These are phyloP conservation scores for Calonectria pteridis DNA, from an alignment of 2,329 filamentous ascomycete genomes.

Conservation along the genomic window DNA sequence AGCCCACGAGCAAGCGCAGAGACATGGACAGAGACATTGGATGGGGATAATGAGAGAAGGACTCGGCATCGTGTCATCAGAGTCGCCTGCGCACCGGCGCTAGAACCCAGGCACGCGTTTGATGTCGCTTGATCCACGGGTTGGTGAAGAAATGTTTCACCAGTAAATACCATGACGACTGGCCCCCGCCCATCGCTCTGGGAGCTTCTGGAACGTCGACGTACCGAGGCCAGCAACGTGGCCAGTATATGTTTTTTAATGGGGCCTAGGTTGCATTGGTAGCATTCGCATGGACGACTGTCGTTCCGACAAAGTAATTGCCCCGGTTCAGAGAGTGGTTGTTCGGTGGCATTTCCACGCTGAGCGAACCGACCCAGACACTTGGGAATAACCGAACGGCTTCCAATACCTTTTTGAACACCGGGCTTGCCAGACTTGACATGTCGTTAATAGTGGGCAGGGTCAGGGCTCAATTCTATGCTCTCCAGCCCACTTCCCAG, in stretches of 20 bases:
- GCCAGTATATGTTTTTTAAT: slow-evolving; percentile 27
- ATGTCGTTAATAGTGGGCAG: slow-evolving; percentile 26
- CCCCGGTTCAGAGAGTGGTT: slow-evolving; percentile 32
- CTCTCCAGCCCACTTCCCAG: slow-evolving; percentile 30
- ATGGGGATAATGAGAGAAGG: slow-evolving; percentile 23
- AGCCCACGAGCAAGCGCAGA: slow-evolving; percentile 25
- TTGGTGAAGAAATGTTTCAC: slow-evolving; percentile 41
- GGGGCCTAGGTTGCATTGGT: slow-evolving; percentile 30
- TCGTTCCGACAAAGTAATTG: slow-evolving; percentile 24
- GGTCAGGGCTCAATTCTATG: slow-evolving; percentile 39
- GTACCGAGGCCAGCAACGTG: slow-evolving; percentile 33
- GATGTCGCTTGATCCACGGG: slow-evolving; percentile 24
- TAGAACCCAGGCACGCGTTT: slow-evolving; percentile 31
- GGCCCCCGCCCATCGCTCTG: slow-evolving; percentile 28
- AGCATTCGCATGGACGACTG: slow-evolving; percentile 10
- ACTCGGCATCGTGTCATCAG: slow-evolving; percentile 29
- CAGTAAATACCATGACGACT: slow-evolving; percentile 27
- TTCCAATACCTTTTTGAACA: slow-evolving; percentile 24
- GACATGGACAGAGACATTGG: slow-evolving; percentile 34
- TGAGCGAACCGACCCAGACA: slow-evolving; percentile 37
- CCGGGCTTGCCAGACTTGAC: slow-evolving; percentile 17
- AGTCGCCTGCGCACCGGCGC: slow-evolving; percentile 17
- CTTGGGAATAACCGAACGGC: slow-evolving; percentile 37
- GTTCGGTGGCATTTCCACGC: slow-evolving; percentile 38
- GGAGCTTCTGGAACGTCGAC: slow-evolving; percentile 44